phyloP scores from a whole-genome alignment of 257 asterid species.

The Solanum rostratum region DNA sequence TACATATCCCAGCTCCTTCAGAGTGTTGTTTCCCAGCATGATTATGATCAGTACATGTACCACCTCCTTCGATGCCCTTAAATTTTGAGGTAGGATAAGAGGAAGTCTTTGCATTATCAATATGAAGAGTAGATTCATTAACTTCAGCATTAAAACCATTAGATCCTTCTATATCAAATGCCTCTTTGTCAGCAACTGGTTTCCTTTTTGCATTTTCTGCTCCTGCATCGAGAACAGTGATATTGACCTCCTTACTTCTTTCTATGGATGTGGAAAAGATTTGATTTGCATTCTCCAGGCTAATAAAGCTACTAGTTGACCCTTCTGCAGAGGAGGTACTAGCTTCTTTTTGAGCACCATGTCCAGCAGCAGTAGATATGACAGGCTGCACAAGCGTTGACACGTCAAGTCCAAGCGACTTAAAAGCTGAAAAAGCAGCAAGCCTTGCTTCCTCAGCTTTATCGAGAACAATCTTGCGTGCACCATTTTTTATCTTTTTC shows the following conservation, averaged over 20 bases:
- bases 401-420: slow-evolving; percentile 76
- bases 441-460: slow-evolving; percentile 98
- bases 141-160: slow-evolving; percentile 7
- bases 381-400: slow-evolving; percentile 50
- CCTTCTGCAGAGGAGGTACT: slow-evolving; percentile 58
- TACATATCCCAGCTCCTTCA: slow-evolving; percentile 14
- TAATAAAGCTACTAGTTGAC: slow-evolving; percentile 47
- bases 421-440: slow-evolving; percentile 92
- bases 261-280: neutral
- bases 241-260: slow-evolving; percentile 17
- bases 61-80: slow-evolving; percentile 14
- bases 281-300: slow-evolving; percentile 21
- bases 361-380: slow-evolving; percentile 26
- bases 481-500: slow-evolving; percentile 91
- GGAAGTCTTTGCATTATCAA: slow-evolving; percentile 14
- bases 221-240: slow-evolving; percentile 13
- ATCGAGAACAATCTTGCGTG: slow-evolving; percentile 84
- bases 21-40: slow-evolving; percentile 21
- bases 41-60: slow-evolving; percentile 12
- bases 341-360: slow-evolving; percentile 31
- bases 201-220: slow-evolving; percentile 19
- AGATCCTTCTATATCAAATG: slow-evolving; percentile 23
- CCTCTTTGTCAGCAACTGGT: slow-evolving; percentile 20
- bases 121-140: slow-evolving; percentile 18
- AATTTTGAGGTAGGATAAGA: slow-evolving; percentile 16